Evolutionary conservation across 2,329 filamentous ascomycete genomes (phyloP).

Genomic region (Didymellaceae sp.): DNA sequence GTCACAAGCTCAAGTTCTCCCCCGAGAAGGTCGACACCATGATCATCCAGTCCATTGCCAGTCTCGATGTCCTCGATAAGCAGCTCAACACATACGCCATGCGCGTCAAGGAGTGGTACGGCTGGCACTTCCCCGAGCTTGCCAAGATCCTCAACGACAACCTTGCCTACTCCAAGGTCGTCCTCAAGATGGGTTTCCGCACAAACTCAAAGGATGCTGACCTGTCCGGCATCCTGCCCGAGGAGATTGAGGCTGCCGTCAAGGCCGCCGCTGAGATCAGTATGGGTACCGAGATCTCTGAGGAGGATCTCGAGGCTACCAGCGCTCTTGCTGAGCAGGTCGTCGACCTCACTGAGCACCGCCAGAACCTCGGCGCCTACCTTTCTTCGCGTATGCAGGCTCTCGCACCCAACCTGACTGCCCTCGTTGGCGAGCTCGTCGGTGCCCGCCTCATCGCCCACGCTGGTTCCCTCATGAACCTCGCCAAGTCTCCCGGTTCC

Average conservation of each 20-base stretch:
- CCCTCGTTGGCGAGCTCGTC: conserved; percentile 90
- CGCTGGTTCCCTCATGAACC: conserved; percentile 89
- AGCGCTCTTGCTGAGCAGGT: conserved; percentile 91
- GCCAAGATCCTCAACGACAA: conserved; percentile 93
- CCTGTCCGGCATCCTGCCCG: conserved; percentile 81
- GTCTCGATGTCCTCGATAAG: conserved; percentile 96
- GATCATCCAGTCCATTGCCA: conserved; percentile 92
- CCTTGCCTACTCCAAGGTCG: conserved; percentile 76
- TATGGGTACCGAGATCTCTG: conserved; percentile 97
- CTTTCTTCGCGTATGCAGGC: conserved; percentile 93
- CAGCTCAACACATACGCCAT: conserved; percentile 98
- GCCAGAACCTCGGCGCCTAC: conserved; percentile 85
- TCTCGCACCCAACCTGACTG: conserved; percentile 93
- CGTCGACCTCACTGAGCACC: conserved; percentile 81
- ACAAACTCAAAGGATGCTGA: conserved; percentile 77
- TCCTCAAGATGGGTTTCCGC: conserved; percentile 88
- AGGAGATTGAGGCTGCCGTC: conserved; percentile 90
- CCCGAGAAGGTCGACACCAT: conserved; percentile 99
- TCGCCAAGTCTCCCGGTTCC: conserved; percentile 92
- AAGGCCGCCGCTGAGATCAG: conserved; percentile 95
- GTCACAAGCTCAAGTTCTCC: conserved; percentile 97
- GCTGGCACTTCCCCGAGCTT: conserved; percentile 99
- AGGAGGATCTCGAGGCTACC: conserved; percentile 92
- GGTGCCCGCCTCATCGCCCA: conserved; percentile 95
- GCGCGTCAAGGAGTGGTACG: conserved; percentile 99